These are phyloP conservation scores for Rhodamnia rubescens DNA, from an alignment of 345 rosid genomes.

Conservation along the genomic window DNA sequence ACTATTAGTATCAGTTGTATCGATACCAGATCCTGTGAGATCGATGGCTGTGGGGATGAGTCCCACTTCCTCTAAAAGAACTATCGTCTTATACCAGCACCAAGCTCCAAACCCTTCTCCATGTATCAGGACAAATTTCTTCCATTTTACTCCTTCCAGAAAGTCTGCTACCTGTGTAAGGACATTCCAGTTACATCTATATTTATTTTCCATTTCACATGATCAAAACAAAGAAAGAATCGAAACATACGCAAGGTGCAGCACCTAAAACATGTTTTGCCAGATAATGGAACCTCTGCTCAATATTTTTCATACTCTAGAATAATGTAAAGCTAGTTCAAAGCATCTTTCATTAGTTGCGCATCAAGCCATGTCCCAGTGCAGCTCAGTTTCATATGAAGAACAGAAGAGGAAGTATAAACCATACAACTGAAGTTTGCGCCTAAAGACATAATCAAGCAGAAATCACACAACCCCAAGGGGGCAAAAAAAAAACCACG, in stretches of 20 bases:
- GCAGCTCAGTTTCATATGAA: not conserved
- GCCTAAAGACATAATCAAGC: not conserved
- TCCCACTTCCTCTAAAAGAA: conserved; percentile 78
- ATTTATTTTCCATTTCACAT: not conserved
- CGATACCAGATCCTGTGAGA: conserved; percentile 82
- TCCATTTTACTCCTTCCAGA: conserved; percentile 49
- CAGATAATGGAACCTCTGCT: not conserved
- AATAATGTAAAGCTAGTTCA: not conserved
- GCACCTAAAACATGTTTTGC: not conserved
- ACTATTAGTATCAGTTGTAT: conserved; percentile 51
- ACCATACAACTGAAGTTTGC: not conserved
- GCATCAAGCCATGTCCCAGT: not conserved
- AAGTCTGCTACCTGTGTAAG: conserved; percentile 47
- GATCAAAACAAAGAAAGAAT: not conserved
- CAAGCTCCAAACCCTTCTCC: conserved; percentile 99
- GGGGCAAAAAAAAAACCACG: not conserved
- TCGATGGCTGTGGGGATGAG: conserved; percentile 61
- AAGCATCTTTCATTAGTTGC: not conserved
- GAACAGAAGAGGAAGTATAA: not conserved
- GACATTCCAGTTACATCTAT: not conserved
- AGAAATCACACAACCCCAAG: not conserved
- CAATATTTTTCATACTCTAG: not conserved
- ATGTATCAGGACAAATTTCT: conserved; percentile 58
- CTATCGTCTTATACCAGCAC: conserved; percentile 95
- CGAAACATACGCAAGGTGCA: not conserved